Evolutionary conservation across 2,329 filamentous ascomycete genomes (phyloP).

Genomic region (Ramichloridium luteum): DNA sequence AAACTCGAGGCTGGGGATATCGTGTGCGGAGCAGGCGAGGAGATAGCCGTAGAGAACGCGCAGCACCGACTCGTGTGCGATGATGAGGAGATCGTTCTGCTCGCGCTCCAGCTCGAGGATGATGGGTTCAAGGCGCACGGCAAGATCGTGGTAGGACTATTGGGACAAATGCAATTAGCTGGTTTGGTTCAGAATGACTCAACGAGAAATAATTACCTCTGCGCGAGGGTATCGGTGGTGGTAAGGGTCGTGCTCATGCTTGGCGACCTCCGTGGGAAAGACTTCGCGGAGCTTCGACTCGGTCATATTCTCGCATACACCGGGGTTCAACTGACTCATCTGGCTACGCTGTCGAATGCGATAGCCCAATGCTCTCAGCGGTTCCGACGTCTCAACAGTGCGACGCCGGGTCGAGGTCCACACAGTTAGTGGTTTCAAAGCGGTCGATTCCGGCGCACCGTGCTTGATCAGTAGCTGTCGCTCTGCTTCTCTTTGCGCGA

Average conservation of each 20-base stretch:
- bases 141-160: conserved; percentile 96
- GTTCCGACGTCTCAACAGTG: conserved; percentile 80
- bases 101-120: conserved; percentile 95
- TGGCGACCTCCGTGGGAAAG: conserved; percentile 82
- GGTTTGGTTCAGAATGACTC: neutral
- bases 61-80: conserved; percentile 94
- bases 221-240: conserved; percentile 92
- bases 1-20: conserved; percentile 87
- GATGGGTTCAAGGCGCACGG: conserved; percentile 93
- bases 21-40: conserved; percentile 93
- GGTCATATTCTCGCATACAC: conserved; percentile 87
- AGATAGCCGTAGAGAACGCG: conserved; percentile 93
- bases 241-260: conserved; percentile 90
- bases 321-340: conserved; percentile 94
- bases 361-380: conserved; percentile 66
- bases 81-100: conserved; percentile 94
- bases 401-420: conserved; percentile 91
- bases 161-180: conserved; percentile 4
- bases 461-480: conserved; percentile 55
- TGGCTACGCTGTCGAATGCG: conserved; percentile 85
- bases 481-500: conserved; percentile 75
- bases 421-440: conserved; percentile 69
- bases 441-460: conserved; percentile 50
- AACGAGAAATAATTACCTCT: conserved; percentile 50
- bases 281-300: conserved; percentile 67